Conservation (phyloP, 2,329 filamentous ascomycete species). For the Clarireedia paspali region DNA sequence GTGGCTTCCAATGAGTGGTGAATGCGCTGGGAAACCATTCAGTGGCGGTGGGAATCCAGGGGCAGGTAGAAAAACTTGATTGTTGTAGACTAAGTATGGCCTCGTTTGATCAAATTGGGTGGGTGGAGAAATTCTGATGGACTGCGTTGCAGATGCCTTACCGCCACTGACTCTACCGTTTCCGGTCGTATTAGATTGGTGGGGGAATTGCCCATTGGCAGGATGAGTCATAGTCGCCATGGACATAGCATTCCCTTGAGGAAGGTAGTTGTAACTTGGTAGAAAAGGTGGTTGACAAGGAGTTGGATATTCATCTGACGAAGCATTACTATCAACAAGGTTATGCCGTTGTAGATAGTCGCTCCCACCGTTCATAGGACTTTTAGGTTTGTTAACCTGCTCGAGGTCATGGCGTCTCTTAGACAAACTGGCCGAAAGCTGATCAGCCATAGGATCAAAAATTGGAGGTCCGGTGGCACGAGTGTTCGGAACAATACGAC, state of each 20-base stretch:
- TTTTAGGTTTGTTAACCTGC: neutral
- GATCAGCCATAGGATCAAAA: slow-evolving; percentile 25
- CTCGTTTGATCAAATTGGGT: slow-evolving; percentile 29
- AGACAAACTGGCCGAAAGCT: slow-evolving; percentile 18
- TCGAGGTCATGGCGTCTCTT: slow-evolving; percentile 1
- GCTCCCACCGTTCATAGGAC: neutral
- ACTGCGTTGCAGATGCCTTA: slow-evolving; percentile 8
- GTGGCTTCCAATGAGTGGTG: slow-evolving; percentile 24
- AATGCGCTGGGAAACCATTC: slow-evolving; percentile 19
- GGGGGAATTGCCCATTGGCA: neutral
- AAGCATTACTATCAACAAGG: neutral
- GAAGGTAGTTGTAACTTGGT: slow-evolving; percentile 14
- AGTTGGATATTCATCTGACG: slow-evolving; percentile 12
- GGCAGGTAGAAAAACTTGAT: slow-evolving; percentile 27
- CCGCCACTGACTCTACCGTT: neutral
- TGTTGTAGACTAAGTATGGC: slow-evolving; percentile 28
- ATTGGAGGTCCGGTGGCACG: slow-evolving; percentile 31
- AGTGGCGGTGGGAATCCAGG: slow-evolving; percentile 21
- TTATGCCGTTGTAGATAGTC: neutral
- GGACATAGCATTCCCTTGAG: slow-evolving; percentile 7
- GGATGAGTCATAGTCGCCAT: slow-evolving; percentile 12
- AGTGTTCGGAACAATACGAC: slow-evolving; percentile 59
- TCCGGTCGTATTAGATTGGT: neutral
- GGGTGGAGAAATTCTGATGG: slow-evolving; percentile 29
- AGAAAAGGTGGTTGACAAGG: slow-evolving; percentile 13